Evolutionary conservation across 2,329 filamentous ascomycete species (phyloP).

Genomic region (Epichloe typhina): DNA sequence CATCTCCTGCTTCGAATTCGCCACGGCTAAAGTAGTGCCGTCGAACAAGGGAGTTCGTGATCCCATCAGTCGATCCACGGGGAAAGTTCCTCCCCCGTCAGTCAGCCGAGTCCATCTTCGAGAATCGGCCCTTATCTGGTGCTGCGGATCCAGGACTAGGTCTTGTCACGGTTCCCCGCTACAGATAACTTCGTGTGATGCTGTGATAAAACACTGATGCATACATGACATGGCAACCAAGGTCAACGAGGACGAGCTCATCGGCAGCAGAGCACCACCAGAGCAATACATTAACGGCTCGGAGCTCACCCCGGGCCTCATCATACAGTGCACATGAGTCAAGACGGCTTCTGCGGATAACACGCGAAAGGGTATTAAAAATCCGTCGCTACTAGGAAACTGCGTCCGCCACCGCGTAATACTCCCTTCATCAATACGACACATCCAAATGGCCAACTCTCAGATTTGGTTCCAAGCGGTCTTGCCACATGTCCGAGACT

Average conservation of each 20-base stretch:
- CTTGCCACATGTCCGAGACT: neutral
- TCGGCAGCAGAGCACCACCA: slow-evolving; percentile 21
- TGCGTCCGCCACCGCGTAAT: neutral
- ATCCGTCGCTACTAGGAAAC: neutral
- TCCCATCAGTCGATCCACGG: too few species aligned
- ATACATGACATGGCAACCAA: too few species aligned
- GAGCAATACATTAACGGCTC: slow-evolving; percentile 14
- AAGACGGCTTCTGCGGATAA: neutral
- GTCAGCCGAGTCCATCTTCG: too few species aligned
- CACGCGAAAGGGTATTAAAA: neutral
- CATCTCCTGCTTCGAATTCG: too few species aligned
- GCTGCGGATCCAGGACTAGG: too few species aligned
- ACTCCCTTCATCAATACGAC: slow-evolving; percentile 2
- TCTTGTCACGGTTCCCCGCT: too few species aligned
- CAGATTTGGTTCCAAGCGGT: neutral
- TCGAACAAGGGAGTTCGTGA: too few species aligned
- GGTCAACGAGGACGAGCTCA: slow-evolving; percentile 18
- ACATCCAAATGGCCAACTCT: slow-evolving; percentile 4
- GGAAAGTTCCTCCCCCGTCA: too few species aligned
- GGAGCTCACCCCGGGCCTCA: slow-evolving; percentile 10
- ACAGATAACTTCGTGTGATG: too few species aligned
- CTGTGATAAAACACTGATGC: too few species aligned
- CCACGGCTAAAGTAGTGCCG: too few species aligned
- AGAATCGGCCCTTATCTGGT: too few species aligned
- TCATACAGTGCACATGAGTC: slow-evolving; percentile 15